Evolutionary conservation across 1,139 yeast genomes (phyloP).

Genomic region (Yamadazyma membranifaciens): DNA sequence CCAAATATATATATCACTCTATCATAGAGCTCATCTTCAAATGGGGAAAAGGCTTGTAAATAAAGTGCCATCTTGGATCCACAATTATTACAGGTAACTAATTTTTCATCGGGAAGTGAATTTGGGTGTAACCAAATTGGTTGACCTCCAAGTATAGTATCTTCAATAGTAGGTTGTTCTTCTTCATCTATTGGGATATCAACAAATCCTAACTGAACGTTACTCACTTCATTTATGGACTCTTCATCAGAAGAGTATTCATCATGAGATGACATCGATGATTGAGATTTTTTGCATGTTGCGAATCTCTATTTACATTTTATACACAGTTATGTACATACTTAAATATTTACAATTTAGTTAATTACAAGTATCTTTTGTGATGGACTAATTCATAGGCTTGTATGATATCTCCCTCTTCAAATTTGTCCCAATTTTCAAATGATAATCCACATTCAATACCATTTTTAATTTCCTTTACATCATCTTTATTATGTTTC

Average conservation of each 20-base stretch:
- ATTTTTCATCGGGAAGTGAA: constrained; percentile 52
- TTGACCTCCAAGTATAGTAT: constrained; percentile 76
- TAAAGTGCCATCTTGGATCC: constrained; percentile 59
- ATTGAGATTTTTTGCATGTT: constrained; percentile 1
- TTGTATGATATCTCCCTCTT: constrained; percentile 74
- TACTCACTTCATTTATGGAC: constrained; percentile 18
- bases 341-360: constrained; percentile 7
- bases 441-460: constrained; percentile 87
- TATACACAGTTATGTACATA: constrained; percentile 4
- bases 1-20: constrained; percentile 78
- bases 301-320: not conserved
- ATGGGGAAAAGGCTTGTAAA: constrained; percentile 77
- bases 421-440: constrained; percentile 66
- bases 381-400: constrained; percentile 70
- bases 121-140: constrained; percentile 59
- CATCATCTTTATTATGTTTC: constrained; percentile 83
- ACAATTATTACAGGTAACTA: constrained; percentile 67
- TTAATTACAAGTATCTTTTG: constrained; percentile 53
- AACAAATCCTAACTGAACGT: constrained; percentile 61
- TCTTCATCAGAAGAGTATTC: constrained; percentile 47
- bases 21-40: constrained; percentile 71
- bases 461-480: constrained; percentile 75
- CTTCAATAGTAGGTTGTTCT: constrained; percentile 53
- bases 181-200: constrained; percentile 47
- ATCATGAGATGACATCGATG: constrained; percentile 29